Base-by-base conservation (phyloP, 1,139 yeast species). In the Hyphopichia burtonii region DNA sequence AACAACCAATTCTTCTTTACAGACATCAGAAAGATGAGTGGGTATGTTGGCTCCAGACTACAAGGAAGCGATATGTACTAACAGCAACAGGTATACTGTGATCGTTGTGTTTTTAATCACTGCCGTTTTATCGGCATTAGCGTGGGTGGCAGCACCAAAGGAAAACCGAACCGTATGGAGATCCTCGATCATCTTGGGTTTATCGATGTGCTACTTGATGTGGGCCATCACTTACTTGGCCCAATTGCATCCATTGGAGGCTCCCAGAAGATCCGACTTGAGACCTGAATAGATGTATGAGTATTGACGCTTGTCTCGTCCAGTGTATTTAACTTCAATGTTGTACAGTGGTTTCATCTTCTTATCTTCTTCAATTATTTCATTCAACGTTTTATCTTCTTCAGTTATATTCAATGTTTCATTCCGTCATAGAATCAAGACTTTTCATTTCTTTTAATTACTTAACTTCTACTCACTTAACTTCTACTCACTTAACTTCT, bases 201-300 rank as follows among this genome's bases (percentile, higher is more conserved):
- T 91, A 58, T 82, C 95, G 18, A 86, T 90, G 96, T 86, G 90
- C 73, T 90, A 78, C 63, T 74, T 90, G 58, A 87, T 90, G 96
- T 89, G 96, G 96, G 96, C 96, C 23, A 82, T 88, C 52, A 88
- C 96, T 7, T 88, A 86, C 56, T 67, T 88, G 51, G 80, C 83
- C 28, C 94, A 86, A 56, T 68, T 86, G 45, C 93, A 86, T 61
- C 94, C 94, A n/a, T 70, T 86, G 55, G 89, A 84, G 42, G 86
- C 78, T 23, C 94, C 94, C 37, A 82, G 84, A 61, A 80, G 93
- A 54, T 80, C 90, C 2, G 91, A 86, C 53, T 66, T 86, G 61
- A 80, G 93, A 67, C 90, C 90, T n/a, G 93, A 85, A 56, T 25
- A 25, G 11, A 22, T 9, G 23, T 15, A 14, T 22, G 23, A 22